Evolutionary conservation across 2,329 filamentous ascomycete genomes (phyloP).

Genomic region (Fusarium sp.): DNA sequence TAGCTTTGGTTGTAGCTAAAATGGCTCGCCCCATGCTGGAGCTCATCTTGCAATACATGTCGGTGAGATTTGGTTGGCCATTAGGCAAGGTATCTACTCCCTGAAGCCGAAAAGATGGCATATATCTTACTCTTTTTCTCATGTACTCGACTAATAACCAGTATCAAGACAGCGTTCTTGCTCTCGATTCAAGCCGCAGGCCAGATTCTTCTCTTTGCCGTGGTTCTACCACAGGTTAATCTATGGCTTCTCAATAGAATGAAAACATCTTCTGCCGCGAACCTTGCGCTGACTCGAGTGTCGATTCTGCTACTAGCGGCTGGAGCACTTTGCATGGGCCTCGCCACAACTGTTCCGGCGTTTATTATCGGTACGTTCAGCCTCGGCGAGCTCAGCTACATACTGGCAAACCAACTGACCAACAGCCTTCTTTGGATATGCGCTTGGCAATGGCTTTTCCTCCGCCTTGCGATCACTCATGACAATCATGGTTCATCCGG

Average conservation of each 20-base stretch:
- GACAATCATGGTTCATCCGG: neutral
- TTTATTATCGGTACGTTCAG: neutral
- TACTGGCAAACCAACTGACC: neutral
- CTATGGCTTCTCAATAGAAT: neutral
- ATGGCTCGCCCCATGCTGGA: constrained; percentile 1
- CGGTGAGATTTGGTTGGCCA: neutral
- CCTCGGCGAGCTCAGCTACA: neutral
- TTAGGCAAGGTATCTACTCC: neutral
- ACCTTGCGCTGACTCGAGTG: neutral
- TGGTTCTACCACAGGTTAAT: neutral
- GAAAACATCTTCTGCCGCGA: neutral
- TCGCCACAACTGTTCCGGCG: neutral
- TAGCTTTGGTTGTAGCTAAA: neutral
- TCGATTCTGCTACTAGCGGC: neutral
- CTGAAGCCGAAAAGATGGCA: neutral
- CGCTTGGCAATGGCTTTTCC: neutral
- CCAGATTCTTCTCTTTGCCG: neutral
- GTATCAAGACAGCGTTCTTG: neutral
- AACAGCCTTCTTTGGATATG: neutral
- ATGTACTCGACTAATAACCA: neutral
- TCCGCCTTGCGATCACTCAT: neutral
- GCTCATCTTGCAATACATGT: constrained; percentile 1
- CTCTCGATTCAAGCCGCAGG: neutral
- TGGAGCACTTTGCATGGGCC: neutral
- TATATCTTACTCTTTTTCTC: neutral